A percentile compares a stretch with the other conserved stretches of the same genome.
These are phyloP conservation scores for Lipomyces anomalus DNA, from an alignment of 805 yeast species.

Conservation along the genomic window DNA sequence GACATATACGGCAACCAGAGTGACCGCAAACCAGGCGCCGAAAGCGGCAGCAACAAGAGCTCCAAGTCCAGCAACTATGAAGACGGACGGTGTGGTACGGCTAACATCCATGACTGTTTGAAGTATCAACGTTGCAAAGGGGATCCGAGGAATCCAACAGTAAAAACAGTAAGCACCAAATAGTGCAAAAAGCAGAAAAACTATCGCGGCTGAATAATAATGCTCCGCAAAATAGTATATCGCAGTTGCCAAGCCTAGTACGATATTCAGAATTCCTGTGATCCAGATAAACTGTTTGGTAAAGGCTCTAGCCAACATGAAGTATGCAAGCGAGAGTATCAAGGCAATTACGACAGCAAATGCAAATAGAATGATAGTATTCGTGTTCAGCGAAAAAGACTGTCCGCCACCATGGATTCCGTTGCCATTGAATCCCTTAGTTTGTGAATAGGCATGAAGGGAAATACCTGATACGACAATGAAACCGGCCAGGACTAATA, in stretches of 20 bases:
- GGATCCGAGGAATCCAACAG: slow-evolving; percentile 64
- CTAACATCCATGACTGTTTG: slow-evolving; percentile 72
- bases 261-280: slow-evolving; percentile 61
- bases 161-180: slow-evolving; percentile 67
- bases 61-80: slow-evolving; percentile 57
- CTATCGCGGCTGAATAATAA: slow-evolving; percentile 77
- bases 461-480: slow-evolving; percentile 64
- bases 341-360: slow-evolving; percentile 59
- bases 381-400: slow-evolving; percentile 65
- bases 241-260: slow-evolving; percentile 68
- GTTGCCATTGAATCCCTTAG: slow-evolving; percentile 52
- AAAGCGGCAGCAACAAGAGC: slow-evolving; percentile 55
- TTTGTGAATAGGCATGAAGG: slow-evolving; percentile 54
- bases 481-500: slow-evolving; percentile 52
- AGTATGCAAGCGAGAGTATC: slow-evolving; percentile 50
- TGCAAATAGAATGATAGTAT: slow-evolving; percentile 64
- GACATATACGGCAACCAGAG: slow-evolving; percentile 69
- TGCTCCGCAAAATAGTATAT: slow-evolving; percentile 62
- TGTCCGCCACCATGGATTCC: slow-evolving; percentile 51
- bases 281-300: slow-evolving; percentile 63
- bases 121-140: slow-evolving; percentile 65
- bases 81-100: slow-evolving; percentile 63
- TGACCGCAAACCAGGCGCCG: slow-evolving; percentile 58
- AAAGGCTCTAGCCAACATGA: slow-evolving; percentile 55
- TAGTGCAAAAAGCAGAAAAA: slow-evolving; percentile 59